Percentiles rank a stretch among this genome's conserved stretches.
Conservation (phyloP, 176 grass and related monocot species). For the Eleusine coracana region DNA sequence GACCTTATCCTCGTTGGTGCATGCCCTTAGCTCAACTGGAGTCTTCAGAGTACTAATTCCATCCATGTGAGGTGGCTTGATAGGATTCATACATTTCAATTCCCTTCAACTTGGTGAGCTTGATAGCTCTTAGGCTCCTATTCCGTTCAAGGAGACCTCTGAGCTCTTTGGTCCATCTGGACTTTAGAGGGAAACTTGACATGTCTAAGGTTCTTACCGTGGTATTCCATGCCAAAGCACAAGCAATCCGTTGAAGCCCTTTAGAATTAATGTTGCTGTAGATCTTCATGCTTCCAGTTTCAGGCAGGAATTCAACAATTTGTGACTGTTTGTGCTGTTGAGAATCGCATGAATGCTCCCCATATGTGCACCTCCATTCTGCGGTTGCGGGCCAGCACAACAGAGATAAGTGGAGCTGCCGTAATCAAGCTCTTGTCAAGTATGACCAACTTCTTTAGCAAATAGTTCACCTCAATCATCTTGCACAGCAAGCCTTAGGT, state of each 20-base stretch:
- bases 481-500: background rate
- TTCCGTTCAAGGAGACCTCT: constrained; percentile 75
- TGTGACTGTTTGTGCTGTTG: constrained; percentile 38
- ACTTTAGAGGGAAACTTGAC: constrained; percentile 65
- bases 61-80: constrained; percentile 53
- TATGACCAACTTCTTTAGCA: constrained; percentile 66
- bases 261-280: constrained; percentile 57
- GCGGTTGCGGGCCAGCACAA: constrained; percentile 71
- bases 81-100: constrained; percentile 75
- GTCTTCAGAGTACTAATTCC: constrained; percentile 48
- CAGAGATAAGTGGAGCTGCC: constrained; percentile 74
- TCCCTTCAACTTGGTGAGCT: constrained; percentile 82
- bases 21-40: constrained; percentile 66
- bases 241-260: constrained; percentile 58
- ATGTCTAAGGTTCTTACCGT: constrained; percentile 73
- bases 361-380: constrained; percentile 86
- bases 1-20: constrained; percentile 55
- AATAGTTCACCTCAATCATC: constrained; percentile 88
- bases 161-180: constrained; percentile 84
- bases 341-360: constrained; percentile 40
- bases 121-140: constrained; percentile 64
- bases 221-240: constrained; percentile 84
- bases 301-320: constrained; percentile 77
- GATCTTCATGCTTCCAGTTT: constrained; percentile 67
- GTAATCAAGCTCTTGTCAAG: constrained; percentile 74